Base-by-base conservation (phyloP, 345 rosid genomes). In the Heritiera fomes region DNA sequence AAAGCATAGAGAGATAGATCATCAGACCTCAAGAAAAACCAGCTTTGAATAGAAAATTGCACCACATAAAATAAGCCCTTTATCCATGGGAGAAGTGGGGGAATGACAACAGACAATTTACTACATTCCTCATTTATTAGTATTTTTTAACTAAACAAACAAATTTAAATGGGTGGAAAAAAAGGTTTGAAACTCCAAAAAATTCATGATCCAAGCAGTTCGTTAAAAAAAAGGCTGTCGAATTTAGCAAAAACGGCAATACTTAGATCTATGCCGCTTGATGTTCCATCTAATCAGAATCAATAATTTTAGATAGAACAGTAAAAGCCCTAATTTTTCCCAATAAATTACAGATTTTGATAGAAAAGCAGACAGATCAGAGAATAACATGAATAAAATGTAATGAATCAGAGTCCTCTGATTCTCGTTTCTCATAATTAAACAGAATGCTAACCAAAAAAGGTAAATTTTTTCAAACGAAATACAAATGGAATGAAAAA, bases 21-120 rank as follows among this genome's bases (percentile, higher is more conserved):
- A 60, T 68, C 62, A 78, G 75, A 46, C 79, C 61, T 52, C 81
- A 78, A 81, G 79, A 80, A 15, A 66, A 74, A 73, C 8, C 41
- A 23, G 0, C 20, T 9, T 60, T 80, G n/a, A 49, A 81, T 41
- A 81, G 41, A 40, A 40, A 41, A 38, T 64, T 28, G 32, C 52
- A 45, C 72, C 72, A 68, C 3, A 43, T 9, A n/a, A 20, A 20
- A n/a, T 20, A 41, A 17, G 14, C 71, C 49, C 13, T 1, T 38
- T 66, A 67, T 43, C 52, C 30, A 18, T 3, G 71, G 46, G 30
- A 67, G 32, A 67, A 17, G 18, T 28, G 56, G 2, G 17, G n/a
- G 8, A 23, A 69, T 32, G 15, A 70, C 34, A 70, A 58, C 58
- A 70, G 18, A 69, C 23, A 28, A 13, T 46, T 46, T 13, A 70